Percentiles rank a stretch among this genome's conserved stretches.
Conservation (phyloP, 306 rosid species). For the Cotoneaster glaucophyllus region DNA sequence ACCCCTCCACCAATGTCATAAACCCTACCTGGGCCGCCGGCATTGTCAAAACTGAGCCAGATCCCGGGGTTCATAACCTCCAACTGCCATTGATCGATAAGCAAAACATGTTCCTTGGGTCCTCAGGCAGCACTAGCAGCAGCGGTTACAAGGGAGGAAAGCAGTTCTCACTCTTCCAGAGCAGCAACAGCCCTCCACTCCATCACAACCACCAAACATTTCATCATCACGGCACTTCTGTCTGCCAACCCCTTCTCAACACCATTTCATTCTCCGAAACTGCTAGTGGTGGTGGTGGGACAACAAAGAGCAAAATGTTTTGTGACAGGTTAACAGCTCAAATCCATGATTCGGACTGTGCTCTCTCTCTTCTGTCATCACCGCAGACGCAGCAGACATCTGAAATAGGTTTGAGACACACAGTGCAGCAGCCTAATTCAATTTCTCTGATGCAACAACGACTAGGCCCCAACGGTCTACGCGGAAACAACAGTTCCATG, state of each 20-base stretch:
- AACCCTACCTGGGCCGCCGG: constrained; percentile 54
- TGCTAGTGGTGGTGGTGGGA: constrained; percentile 7
- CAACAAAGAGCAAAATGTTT: constrained; percentile 30
- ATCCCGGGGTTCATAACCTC: constrained; percentile 37
- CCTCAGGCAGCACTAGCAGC: constrained; percentile 28
- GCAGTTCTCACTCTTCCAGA: constrained; percentile 39
- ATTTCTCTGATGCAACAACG: constrained; percentile 42
- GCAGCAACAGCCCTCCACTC: constrained; percentile 9
- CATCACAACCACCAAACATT: constrained; percentile 20
- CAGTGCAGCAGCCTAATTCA: constrained; percentile 41
- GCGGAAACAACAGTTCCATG: constrained; percentile 24
- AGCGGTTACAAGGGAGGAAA: constrained; percentile 41
- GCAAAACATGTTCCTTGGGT: constrained; percentile 45
- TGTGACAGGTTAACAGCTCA: constrained; percentile 39
- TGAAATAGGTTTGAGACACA: constrained; percentile 44
- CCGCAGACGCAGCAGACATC: constrained; percentile 55
- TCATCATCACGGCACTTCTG: constrained; percentile 17
- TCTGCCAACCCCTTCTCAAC: constrained; percentile 39
- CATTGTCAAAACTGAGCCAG: constrained; percentile 34
- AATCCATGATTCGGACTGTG: constrained; percentile 60
- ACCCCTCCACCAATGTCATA: constrained; percentile 43
- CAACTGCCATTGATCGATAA: constrained; percentile 37
- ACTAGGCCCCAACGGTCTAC: constrained; percentile 21
- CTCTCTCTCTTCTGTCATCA: constrained; percentile 99
- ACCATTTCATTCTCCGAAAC: constrained; percentile 39